A percentile compares a stretch with the other conserved stretches of the same genome.
Conservation (phyloP, 192 early-diverging fungal species). For the Endogone sp. region DNA sequence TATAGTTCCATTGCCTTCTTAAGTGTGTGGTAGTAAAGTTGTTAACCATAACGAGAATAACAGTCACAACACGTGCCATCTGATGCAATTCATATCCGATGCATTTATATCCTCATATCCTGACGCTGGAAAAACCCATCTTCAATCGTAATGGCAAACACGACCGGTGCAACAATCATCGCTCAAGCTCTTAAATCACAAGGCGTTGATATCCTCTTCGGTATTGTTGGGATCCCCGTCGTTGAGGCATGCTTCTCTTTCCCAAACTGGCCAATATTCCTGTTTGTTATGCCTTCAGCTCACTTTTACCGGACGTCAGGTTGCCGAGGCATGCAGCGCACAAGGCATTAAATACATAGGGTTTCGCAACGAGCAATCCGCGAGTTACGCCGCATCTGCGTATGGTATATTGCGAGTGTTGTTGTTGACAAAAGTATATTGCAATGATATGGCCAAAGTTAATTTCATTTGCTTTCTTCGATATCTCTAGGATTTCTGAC, state of each 20-base stretch:
- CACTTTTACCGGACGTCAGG: too few relatives aligned
- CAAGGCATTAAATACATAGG: conserved; percentile 65
- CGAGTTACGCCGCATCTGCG: conserved; percentile 64
- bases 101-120: too few relatives aligned
- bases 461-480: conserved; percentile 2
- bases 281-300: background rate
- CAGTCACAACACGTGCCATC: too few relatives aligned
- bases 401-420: conserved; percentile 25
- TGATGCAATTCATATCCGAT: too few relatives aligned
- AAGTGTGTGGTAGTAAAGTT: too few relatives aligned
- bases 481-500: conserved; percentile 44
- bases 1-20: too few relatives aligned
- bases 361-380: conserved; percentile 76
- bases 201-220: conserved; percentile 62
- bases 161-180: conserved; percentile 56
- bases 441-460: background rate
- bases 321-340: conserved; percentile 67
- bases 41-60: too few relatives aligned
- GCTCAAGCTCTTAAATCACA: conserved; percentile 54
- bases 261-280: background rate
- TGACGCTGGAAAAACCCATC: too few relatives aligned
- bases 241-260: conserved; percentile 39
- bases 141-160: conserved; percentile 2
- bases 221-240: conserved; percentile 76
- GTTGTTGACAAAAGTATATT: conserved; percentile 6